phyloP scores from a whole-genome alignment of 2,329 filamentous ascomycete species.

The Exophiala oligosperma region DNA sequence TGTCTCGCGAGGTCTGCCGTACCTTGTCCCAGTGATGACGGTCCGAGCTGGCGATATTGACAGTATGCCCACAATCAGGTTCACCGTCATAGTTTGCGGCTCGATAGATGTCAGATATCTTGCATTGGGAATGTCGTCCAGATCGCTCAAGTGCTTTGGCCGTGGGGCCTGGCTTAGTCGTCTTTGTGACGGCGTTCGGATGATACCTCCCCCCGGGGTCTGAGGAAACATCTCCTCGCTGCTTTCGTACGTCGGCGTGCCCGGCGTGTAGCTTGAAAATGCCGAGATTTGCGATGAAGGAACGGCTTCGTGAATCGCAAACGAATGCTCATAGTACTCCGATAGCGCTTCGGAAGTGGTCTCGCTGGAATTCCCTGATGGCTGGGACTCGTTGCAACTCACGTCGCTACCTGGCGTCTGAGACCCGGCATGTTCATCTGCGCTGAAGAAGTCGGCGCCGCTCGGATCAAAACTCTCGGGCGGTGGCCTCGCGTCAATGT shows the following conservation, averaged over 20 bases:
- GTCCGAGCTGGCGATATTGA: slow-evolving; percentile 66
- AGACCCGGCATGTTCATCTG: slow-evolving; percentile 23
- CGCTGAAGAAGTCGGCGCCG: slow-evolving; percentile 27
- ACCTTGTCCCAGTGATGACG: slow-evolving; percentile 63
- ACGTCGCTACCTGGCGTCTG: slow-evolving; percentile 28
- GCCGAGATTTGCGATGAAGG: slow-evolving; percentile 60
- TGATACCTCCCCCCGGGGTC: slow-evolving; percentile 24
- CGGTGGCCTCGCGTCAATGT: slow-evolving; percentile 16
- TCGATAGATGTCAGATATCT: slow-evolving; percentile 64
- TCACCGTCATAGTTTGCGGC: slow-evolving; percentile 80
- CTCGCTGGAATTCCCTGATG: slow-evolving; percentile 24
- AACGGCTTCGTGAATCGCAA: slow-evolving; percentile 67
- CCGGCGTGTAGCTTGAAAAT: slow-evolving; percentile 26
- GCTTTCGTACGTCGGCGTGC: slow-evolving; percentile 29
- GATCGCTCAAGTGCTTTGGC: slow-evolving; percentile 54
- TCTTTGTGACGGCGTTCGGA: slow-evolving; percentile 27
- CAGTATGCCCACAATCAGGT: slow-evolving; percentile 78
- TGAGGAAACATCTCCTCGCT: slow-evolving; percentile 27
- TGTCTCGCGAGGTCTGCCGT: slow-evolving; percentile 48
- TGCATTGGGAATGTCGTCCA: slow-evolving; percentile 70
- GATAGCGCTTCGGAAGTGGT: slow-evolving; percentile 46
- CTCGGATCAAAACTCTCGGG: slow-evolving; percentile 21
- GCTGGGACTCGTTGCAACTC: slow-evolving; percentile 26
- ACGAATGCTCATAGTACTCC: slow-evolving; percentile 76
- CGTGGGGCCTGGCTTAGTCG: slow-evolving; percentile 23